Base-by-base conservation (phyloP, 805 yeast genomes). In the Candida incommunis region DNA sequence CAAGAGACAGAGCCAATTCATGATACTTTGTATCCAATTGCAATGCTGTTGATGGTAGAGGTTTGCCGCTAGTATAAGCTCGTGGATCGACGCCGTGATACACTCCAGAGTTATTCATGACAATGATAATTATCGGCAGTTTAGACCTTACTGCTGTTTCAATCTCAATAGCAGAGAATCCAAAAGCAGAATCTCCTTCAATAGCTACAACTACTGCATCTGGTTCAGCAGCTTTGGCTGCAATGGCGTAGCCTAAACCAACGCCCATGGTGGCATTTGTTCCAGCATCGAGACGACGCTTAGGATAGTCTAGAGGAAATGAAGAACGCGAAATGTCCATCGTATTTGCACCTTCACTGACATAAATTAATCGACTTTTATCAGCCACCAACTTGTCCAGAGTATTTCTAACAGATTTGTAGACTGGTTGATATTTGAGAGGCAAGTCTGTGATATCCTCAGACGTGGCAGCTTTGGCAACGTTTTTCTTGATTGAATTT, bases 191-290 rank as follows among this genome's bases (percentile, higher is more conserved):
- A 56, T 81, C 87, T 4, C 87, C 88, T 56, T 78, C 81, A 24
- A 80, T 74, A 4, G 80, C 74, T 2, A 81, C 59, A 0, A 78
- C 76, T 3, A 63, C 58, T 40, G 66, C 62, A 0, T 61, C 53
- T 1, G 75, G 76, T 11, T 62, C 46, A 0, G 74, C 66, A 1
- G 60, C 60, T 50, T 74, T 76, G 2, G 83, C 72, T 0, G 83
- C 77, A 49, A 80, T 72, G 1, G 82, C 80, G 53, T 80, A 80
- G 0, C 85, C 84, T 16, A 80, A 46, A 0, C 86, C 88, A 25
- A 80, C 66, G 2, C 88, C 88, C 87, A 80, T 81, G 0, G 86
- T 80, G 0, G 84, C 85, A 60, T 76, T 78, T 0, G 86, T 80
- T 3, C 86, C 87, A 2, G 84, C 83, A 54, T 80, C 88, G 21